Evolutionary conservation across 225 moss, liverwort and hornwort genomes (phyloP).

Genomic region (Climacium dendroides): DNA sequence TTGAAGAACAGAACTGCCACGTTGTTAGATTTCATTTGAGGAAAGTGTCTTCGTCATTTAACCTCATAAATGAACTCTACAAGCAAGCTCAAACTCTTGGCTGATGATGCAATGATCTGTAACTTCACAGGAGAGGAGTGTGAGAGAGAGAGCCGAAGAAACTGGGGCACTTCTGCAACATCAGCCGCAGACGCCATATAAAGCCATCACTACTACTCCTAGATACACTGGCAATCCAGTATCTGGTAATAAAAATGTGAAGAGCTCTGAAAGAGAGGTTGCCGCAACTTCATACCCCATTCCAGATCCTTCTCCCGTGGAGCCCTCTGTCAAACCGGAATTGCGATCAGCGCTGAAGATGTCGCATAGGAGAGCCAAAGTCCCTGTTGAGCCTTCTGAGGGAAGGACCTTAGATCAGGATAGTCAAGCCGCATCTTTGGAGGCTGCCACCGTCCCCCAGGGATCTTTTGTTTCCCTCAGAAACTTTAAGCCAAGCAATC

Average conservation of each 20-base stretch:
- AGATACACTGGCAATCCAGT: neutral
- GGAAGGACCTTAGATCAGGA: neutral
- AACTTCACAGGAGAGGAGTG: slow-evolving; percentile 16
- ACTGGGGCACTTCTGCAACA: neutral
- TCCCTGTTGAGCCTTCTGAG: neutral
- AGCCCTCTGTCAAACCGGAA: neutral
- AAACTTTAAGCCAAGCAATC: slow-evolving; percentile 47
- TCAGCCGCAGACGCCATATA: neutral
- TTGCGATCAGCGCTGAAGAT: slow-evolving; percentile 26
- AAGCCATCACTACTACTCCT: neutral
- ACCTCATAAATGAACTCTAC: neutral
- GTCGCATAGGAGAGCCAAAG: slow-evolving; percentile 16
- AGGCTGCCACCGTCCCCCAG: slow-evolving; percentile 12
- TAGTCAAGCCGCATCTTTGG: slow-evolving; percentile 8
- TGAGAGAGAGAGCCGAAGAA: slow-evolving; percentile 10
- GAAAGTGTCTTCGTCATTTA: neutral
- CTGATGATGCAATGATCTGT: neutral
- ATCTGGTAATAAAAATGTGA: neutral
- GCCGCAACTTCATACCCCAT: neutral
- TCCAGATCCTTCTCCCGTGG: neutral
- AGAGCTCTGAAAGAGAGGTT: neutral
- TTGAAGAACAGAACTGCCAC: neutral
- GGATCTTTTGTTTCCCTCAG: slow-evolving; percentile 17
- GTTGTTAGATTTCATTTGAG: neutral
- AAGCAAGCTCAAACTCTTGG: neutral